A percentile compares a stretch with the other conserved stretches of the same genome.
Evolutionary conservation across 108 stramenopile species (phyloP).

Genomic region (Seminavis robusta): DNA sequence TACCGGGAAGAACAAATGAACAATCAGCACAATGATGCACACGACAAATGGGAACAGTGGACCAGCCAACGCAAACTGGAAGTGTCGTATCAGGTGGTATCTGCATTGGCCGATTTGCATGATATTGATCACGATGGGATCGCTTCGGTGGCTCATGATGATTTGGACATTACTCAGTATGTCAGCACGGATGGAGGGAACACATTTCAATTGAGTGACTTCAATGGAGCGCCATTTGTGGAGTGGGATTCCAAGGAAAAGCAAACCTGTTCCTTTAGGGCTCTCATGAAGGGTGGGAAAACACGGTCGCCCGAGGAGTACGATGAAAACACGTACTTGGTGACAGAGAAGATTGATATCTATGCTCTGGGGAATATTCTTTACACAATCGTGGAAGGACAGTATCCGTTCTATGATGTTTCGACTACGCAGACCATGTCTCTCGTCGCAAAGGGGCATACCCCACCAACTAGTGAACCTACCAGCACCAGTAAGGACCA

Average conservation of each 20-base stretch:
- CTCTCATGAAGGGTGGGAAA: slow-evolving; percentile 73
- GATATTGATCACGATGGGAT: slow-evolving; percentile 53
- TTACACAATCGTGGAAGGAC: slow-evolving; percentile 31
- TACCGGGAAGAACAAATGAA: slow-evolving; percentile 35
- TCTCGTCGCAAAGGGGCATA: no score
- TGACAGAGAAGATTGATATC: slow-evolving; percentile 75
- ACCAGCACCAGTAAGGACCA: no score
- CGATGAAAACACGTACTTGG: slow-evolving; percentile 39
- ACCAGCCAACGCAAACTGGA: slow-evolving; percentile 57
- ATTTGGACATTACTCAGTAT: no score
- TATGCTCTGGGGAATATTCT: slow-evolving; percentile 67
- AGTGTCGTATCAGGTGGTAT: slow-evolving; percentile 65
- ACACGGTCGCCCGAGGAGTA: slow-evolving; percentile 85
- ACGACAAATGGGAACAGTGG: slow-evolving; percentile 42
- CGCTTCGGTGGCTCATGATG: no score
- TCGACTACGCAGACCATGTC: slow-evolving; percentile 8
- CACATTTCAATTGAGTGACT: slow-evolving; percentile 81
- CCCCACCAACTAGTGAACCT: no score
- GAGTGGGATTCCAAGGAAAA: slow-evolving; percentile 27
- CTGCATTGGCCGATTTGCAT: slow-evolving; percentile 67
- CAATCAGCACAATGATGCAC: no score
- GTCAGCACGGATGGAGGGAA: no score
- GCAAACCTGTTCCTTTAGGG: slow-evolving; percentile 61
- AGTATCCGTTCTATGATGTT: slow-evolving; percentile 28
- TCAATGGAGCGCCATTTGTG: slow-evolving; percentile 84